Conservation (phyloP, 2,329 filamentous ascomycete species). For the Talaromyces piceae region DNA sequence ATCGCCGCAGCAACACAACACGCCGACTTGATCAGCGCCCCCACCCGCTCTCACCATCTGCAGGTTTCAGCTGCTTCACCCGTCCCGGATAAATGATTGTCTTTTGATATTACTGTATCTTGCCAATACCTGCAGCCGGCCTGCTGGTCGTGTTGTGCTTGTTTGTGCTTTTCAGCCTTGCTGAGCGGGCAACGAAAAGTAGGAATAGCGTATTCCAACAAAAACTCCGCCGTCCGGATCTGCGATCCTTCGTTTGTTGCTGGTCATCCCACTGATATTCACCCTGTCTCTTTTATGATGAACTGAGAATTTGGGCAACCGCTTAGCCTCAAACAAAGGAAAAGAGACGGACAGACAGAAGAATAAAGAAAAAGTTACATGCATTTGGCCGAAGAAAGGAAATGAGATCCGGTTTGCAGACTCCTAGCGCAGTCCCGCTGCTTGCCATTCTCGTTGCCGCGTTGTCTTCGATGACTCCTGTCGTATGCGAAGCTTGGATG, state of each 20-base stretch:
- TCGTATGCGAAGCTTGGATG: constrained; percentile 7
- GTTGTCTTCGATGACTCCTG: constrained; percentile 7
- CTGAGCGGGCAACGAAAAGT: background rate
- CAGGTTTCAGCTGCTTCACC: background rate
- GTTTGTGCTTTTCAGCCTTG: background rate
- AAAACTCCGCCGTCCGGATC: background rate
- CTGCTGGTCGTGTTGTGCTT: background rate
- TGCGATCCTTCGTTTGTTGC: background rate
- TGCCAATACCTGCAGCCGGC: background rate
- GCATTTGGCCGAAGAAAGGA: background rate
- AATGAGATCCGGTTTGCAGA: constrained; percentile 9
- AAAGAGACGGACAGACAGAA: background rate
- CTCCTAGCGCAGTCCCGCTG: constrained; percentile 7
- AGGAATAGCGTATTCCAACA: background rate
- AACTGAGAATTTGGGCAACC: background rate
- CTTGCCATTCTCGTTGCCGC: constrained; percentile 7
- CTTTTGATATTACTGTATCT: no score
- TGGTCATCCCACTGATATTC: background rate
- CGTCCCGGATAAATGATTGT: background rate
- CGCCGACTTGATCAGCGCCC: no score
- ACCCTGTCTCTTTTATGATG: background rate
- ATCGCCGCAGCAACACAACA: constrained; percentile 1
- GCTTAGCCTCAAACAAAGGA: background rate
- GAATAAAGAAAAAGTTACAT: background rate
- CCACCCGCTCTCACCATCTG: background rate